These are phyloP conservation scores for Vaccinium macrocarpon DNA, from an alignment of 148 eudicot genomes.

Conservation along the genomic window DNA sequence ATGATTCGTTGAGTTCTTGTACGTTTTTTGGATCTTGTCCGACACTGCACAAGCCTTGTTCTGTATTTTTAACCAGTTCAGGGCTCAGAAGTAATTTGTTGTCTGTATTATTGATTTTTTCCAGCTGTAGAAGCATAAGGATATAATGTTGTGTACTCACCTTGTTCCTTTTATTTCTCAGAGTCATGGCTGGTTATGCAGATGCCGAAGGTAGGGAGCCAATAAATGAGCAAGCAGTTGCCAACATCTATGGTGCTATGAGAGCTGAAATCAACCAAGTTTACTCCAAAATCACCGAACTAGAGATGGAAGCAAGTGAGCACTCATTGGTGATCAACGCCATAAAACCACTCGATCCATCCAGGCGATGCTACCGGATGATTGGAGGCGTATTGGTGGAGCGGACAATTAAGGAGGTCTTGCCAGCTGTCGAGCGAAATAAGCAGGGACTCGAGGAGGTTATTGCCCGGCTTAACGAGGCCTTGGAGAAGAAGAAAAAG, in stretches of 20 bases:
- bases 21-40: not conserved
- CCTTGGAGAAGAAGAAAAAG: slow-evolving; percentile 75
- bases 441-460: slow-evolving; percentile 91
- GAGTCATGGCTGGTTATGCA: slow-evolving; percentile 47
- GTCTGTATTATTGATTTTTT: not conserved
- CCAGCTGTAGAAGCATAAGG: not conserved
- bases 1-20: not conserved
- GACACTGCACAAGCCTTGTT: not conserved
- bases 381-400: slow-evolving; percentile 93
- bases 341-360: slow-evolving; percentile 77
- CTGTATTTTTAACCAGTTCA: not conserved
- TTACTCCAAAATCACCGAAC: slow-evolving; percentile 87
- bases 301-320: slow-evolving; percentile 93
- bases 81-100: not conserved
- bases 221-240: slow-evolving; percentile 82
- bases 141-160: not conserved
- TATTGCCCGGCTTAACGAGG: slow-evolving; percentile 67
- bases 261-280: slow-evolving; percentile 78
- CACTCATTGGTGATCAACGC: slow-evolving; percentile 85
- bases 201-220: slow-evolving; percentile 56
- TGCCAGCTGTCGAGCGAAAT: slow-evolving; percentile 86
- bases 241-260: slow-evolving; percentile 66
- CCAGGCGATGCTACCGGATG: slow-evolving; percentile 87
- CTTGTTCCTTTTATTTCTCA: slow-evolving; percentile 2
- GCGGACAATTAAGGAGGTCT: slow-evolving; percentile 82